Conservation (phyloP, 805 yeast species). For the Hermanozyma aechmeae region DNA sequence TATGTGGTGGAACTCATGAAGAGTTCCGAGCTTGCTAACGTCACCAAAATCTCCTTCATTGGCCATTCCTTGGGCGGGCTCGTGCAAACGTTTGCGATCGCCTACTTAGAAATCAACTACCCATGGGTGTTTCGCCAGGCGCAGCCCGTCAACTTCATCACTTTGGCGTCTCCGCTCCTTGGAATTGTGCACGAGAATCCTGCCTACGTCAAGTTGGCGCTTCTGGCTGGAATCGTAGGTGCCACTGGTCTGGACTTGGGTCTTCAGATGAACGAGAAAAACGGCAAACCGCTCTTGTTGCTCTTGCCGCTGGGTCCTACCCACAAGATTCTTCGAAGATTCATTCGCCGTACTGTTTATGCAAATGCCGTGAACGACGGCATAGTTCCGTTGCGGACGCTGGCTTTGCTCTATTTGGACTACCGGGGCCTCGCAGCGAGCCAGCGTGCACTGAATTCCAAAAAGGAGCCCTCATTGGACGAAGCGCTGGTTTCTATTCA, state of each 20-base stretch:
- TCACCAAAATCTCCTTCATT: constrained; percentile 68
- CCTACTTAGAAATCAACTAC: constrained; percentile 57
- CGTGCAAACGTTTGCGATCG: constrained; percentile 84
- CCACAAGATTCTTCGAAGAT: constrained; percentile 49
- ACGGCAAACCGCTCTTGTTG: constrained; percentile 57
- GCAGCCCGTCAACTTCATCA: constrained; percentile 69
- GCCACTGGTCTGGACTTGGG: constrained; percentile 88
- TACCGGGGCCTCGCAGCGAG: constrained; percentile 63
- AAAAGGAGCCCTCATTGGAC: too few species aligned
- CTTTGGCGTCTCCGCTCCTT: constrained; percentile 80
- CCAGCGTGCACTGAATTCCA: too few species aligned
- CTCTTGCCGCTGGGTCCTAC: constrained; percentile 72
- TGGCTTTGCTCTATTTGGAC: constrained; percentile 77
- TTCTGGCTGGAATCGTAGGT: constrained; percentile 87
- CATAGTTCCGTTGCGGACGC: constrained; percentile 87
- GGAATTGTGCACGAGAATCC: constrained; percentile 90
- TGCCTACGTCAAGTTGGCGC: constrained; percentile 68
- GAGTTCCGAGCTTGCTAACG: constrained; percentile 31
- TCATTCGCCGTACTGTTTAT: constrained; percentile 68
- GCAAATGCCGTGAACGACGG: constrained; percentile 93
- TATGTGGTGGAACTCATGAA: constrained; percentile 50
- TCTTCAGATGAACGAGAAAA: constrained; percentile 37
- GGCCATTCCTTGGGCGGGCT: constrained; percentile 95
- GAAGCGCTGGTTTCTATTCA: too few species aligned
- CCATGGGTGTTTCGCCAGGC: constrained; percentile 63